These are phyloP conservation scores for Neckera pumila DNA, from an alignment of 225 moss, liverwort and hornwort genomes.

Conservation along the genomic window DNA sequence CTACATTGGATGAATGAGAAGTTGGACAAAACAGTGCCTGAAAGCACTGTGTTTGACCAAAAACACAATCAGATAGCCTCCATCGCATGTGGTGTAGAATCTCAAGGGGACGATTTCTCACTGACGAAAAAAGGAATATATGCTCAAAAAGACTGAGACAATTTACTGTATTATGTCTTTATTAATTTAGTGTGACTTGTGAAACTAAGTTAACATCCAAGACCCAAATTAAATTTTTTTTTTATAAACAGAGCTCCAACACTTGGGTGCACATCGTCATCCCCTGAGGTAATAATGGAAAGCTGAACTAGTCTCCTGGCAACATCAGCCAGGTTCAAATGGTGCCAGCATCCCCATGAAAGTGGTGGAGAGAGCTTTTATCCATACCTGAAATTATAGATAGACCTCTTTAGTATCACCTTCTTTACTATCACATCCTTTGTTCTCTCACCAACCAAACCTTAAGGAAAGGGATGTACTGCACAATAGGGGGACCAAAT, in stretches of 20 bases:
- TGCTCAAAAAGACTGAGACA: background rate
- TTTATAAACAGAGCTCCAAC: too few species aligned
- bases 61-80: background rate
- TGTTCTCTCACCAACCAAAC: background rate
- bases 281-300: too few species aligned
- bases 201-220: too few species aligned
- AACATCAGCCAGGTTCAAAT: background rate
- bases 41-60: too few species aligned
- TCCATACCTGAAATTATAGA: background rate
- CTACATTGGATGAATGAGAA: too few species aligned
- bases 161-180: too few species aligned
- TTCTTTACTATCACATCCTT: background rate
- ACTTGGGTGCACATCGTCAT: too few species aligned
- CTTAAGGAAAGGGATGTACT: background rate
- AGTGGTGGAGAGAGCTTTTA: background rate
- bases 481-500: background rate
- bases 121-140: background rate
- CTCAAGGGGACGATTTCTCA: background rate
- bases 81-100: background rate
- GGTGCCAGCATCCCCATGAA: background rate
- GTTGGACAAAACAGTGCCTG: too few species aligned
- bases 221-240: too few species aligned
- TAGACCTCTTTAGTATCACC: background rate
- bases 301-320: background rate
- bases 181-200: too few species aligned